Evolutionary conservation across 768 basidiomycete genomes (phyloP).

Genomic region (Xerocomellus amylosporus): DNA sequence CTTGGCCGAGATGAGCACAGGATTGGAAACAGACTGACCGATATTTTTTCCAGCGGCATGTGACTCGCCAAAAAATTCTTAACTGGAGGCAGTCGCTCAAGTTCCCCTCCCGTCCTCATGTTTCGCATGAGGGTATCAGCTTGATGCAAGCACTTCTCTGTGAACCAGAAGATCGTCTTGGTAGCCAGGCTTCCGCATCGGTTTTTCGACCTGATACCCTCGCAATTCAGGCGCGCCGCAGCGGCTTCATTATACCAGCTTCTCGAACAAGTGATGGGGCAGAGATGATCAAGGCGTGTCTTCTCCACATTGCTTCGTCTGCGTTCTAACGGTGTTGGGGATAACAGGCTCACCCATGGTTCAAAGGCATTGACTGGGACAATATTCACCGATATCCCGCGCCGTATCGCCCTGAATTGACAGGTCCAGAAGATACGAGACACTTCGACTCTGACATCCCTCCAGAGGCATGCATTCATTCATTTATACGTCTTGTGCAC

Average conservation of each 20-base stretch:
- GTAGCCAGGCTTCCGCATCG: constrained; percentile 66
- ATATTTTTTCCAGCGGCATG: constrained; percentile 62
- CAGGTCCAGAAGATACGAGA: constrained; percentile 79
- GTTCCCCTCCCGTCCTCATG: constrained; percentile 80
- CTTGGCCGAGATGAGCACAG: constrained; percentile 21
- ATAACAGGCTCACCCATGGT: constrained; percentile 80
- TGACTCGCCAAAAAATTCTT: constrained; percentile 95
- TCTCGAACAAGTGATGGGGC: constrained; percentile 74
- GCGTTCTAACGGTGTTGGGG: constrained; percentile 16
- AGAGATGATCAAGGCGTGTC: constrained; percentile 76
- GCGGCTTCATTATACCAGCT: constrained; percentile 59
- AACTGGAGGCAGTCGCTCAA: constrained; percentile 90
- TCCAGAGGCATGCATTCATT: constrained; percentile 62
- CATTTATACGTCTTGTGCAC: constrained; percentile 21
- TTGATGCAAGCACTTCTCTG: constrained; percentile 89
- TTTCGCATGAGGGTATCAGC: constrained; percentile 84
- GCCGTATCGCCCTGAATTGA: constrained; percentile 87
- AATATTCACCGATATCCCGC: constrained; percentile 81
- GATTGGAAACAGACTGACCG: constrained; percentile 16
- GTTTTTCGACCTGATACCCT: constrained; percentile 75
- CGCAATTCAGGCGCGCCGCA: constrained; percentile 70
- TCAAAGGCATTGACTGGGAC: constrained; percentile 86
- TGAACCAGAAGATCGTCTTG: constrained; percentile 93
- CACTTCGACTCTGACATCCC: constrained; percentile 97
- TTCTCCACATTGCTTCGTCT: constrained; percentile 17